A percentile compares a stretch with the other conserved stretches of the same genome.
These are phyloP conservation scores for Litchi chinensis DNA, from an alignment of 345 rosid genomes.

Conservation along the genomic window DNA sequence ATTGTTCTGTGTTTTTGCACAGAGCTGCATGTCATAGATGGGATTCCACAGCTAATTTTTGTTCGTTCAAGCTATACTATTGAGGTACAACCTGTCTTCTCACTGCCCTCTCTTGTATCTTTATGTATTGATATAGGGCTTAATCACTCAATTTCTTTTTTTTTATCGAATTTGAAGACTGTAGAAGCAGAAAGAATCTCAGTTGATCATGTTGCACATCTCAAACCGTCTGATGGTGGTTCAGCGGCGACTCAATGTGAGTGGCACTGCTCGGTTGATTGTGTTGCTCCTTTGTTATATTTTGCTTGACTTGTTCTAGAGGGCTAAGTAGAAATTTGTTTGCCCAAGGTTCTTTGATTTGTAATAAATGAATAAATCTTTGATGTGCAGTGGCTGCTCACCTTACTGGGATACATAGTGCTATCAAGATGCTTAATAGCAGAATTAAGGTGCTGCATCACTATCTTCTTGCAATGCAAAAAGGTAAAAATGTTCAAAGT, in stretches of 20 bases:
- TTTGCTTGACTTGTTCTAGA: not conserved
- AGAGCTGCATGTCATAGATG: slow-evolving; percentile 98
- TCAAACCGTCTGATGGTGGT: slow-evolving; percentile 97
- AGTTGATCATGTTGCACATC: slow-evolving; percentile 99
- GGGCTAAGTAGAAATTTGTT: not conserved
- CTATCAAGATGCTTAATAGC: slow-evolving; percentile 97
- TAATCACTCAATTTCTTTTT: slow-evolving; percentile 10
- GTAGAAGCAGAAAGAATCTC: slow-evolving; percentile 96
- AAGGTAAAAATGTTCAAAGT: slow-evolving; percentile 50
- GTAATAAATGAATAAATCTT: not conserved
- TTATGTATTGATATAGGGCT: not conserved
- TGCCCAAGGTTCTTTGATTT: slow-evolving; percentile 1
- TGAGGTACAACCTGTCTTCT: slow-evolving; percentile 53
- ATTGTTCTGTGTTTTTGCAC: slow-evolving; percentile 15
- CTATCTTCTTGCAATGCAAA: slow-evolving; percentile 86
- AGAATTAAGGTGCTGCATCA: slow-evolving; percentile 92
- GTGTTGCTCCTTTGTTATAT: not conserved
- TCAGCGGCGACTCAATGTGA: slow-evolving; percentile 95
- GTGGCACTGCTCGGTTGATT: slow-evolving; percentile 7
- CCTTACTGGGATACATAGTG: slow-evolving; percentile 95
- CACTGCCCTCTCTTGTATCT: slow-evolving; percentile 5
- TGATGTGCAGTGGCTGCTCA: slow-evolving; percentile 91
- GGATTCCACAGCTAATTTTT: slow-evolving; percentile 92
- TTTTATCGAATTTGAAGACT: slow-evolving; percentile 48
- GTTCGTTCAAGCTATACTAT: slow-evolving; percentile 88